Evolutionary conservation across 2,329 filamentous ascomycete genomes (phyloP), one percentile per base, ranked within the genome.

Genomic region (Sarocladiaceae sp.): DNA sequence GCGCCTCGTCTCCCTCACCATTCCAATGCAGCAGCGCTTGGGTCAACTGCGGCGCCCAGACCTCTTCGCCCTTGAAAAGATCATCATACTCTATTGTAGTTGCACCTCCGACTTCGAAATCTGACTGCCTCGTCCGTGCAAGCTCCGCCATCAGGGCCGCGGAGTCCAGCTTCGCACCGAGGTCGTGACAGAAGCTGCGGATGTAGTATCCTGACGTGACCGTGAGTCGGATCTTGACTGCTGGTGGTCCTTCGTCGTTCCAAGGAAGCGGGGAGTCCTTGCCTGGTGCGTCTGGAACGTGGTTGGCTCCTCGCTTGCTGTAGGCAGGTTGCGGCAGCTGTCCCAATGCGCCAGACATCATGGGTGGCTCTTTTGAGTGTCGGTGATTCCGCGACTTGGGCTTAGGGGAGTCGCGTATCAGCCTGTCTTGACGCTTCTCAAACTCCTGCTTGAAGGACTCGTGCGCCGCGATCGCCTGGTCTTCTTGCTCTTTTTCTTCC

Each of bases 191-290:
- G 53, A 98, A 80, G 47, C 86, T 94, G 50, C 93, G 85, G 12
- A 98, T 90, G 63, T 98, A 98, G 72, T 96, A 98, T 31, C 93
- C 93, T 1, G 89, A 95, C 2, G 89, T 89, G 43, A 96, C 91
- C 1, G 87, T 95, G 79, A 98, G 88, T 46, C 85, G 82, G 48
- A 98, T 80, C 58, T 80, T 84, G 40, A 80, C 86, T 1, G 91
- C 93, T 1, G 91, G 80, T 1, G 88, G 81, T 0, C 76, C 79
- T 56, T 81, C 68, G 59, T 72, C 77, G 31, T 67, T 70, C 77
- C 77, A 80, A 0, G 76, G 75, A 6, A 73, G 70, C 5, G 75
- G 73, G 1, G 71, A 67, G 56, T 69, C 61, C 20, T 68, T 58
- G 34, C 66, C 64, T 0, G 72, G 67, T 1, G 69, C 55, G 4